Base-by-base conservation (phyloP, 129 eudicot species). In the Pseudognaphalium luteoalbum region DNA sequence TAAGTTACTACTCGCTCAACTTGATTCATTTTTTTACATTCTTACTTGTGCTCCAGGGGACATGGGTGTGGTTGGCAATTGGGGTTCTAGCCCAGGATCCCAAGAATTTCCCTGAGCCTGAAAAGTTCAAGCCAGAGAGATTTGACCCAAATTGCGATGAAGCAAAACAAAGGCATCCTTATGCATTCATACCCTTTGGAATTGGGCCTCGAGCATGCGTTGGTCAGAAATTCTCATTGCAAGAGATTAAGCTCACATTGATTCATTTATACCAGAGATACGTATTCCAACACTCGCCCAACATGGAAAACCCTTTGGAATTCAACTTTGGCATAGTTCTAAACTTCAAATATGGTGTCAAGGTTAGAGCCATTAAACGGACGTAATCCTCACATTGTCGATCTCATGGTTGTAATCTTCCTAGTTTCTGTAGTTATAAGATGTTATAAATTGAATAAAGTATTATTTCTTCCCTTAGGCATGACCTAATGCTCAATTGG, bases 1-100 rank as follows among this genome's bases (percentile, higher is more conserved):
- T 33, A 28, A 37, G 16, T 14, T 61, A 61, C 82, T 20, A 71
- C 17, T 29, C 58, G 21, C 2, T 76, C 12, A 0, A 66, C 37
- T 22, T 4, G 4, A 52, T 52, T 15, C 80, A 41, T 66, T 8
- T 64, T 58, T 41, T 28, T 22, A 64, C 22, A 51, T 56, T 67
- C 25, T 28, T 22, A 64, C 22, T 33, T 56, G 54, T 54, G 10
- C 15, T 25, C 50, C 84, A 93, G 97, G 99, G 99, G 3, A 91
- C 97, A 76, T 94, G 99, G 99, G 96, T 94, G 7, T 94, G 99
- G 99, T 20, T 91, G 61, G 99, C 99, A 34, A 81, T 88, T 29
- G 97, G 99, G 74, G 99, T 91, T 71, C 85, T 94, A 30, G 96
- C 97, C 16, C 91, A 94, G 73, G 99, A 94, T 70, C 97, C 99